phyloP scores from a whole-genome alignment of 129 eudicot species.

The Solidago caesia region DNA sequence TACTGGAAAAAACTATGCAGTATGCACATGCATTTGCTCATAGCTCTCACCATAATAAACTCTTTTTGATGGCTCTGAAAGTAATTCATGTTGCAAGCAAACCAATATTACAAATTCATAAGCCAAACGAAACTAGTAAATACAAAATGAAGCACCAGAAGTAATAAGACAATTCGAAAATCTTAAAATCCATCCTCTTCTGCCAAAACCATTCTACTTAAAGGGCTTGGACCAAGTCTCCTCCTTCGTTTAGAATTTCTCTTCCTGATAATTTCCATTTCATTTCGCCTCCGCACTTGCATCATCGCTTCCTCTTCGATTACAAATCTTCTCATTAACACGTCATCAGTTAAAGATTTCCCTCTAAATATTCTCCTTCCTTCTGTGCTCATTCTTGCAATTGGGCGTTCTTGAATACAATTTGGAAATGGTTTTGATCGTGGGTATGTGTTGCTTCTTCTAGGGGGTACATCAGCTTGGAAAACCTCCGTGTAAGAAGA shows the following conservation, averaged over 20 bases:
- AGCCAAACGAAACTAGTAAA: conserved; percentile 20
- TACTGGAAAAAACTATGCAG: neutral
- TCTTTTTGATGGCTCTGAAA: neutral
- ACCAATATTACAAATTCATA: conserved; percentile 23
- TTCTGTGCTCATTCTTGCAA: conserved; percentile 66
- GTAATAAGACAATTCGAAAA: neutral
- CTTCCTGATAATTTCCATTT: conserved; percentile 87
- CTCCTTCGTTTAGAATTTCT: conserved; percentile 79
- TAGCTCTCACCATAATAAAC: neutral
- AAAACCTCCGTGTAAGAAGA: conserved; percentile 89
- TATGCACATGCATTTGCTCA: neutral
- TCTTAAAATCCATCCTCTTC: conserved; percentile 43
- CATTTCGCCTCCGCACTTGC: conserved; percentile 81
- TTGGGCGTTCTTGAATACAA: conserved; percentile 40
- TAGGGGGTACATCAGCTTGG: conserved; percentile 69
- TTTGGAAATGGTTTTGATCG: conserved; percentile 60
- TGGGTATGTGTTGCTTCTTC: conserved; percentile 88
- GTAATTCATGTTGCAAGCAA: conserved; percentile 29
- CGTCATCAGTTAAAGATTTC: conserved; percentile 83
- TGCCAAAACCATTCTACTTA: conserved; percentile 83
- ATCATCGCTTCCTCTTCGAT: conserved; percentile 94
- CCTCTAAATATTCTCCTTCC: conserved; percentile 80
- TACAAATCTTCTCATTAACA: conserved; percentile 88
- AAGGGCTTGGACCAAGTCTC: conserved; percentile 90
- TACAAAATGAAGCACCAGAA: conserved; percentile 5